Conservation (phyloP, 78 protist genomes). For the Cavenderia fasciculata region DNA sequence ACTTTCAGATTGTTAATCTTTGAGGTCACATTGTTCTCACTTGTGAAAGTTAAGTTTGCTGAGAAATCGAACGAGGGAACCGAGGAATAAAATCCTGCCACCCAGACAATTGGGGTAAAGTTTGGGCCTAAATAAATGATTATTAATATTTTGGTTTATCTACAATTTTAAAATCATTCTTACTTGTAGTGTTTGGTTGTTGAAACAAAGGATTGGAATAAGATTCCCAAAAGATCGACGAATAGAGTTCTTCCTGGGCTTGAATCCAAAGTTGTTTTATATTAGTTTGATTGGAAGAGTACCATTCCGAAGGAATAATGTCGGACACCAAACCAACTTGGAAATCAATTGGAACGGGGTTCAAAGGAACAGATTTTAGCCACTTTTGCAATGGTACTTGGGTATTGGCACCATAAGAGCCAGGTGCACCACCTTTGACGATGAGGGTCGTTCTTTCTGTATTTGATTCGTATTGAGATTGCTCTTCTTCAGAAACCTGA, state of each 20-base stretch:
- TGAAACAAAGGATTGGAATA: not conserved
- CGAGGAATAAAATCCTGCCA: not conserved
- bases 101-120: not conserved
- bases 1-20: no score
- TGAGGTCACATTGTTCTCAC: no score
- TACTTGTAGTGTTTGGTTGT: not conserved
- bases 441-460: not conserved
- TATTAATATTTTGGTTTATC: not conserved
- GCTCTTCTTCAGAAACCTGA: not conserved
- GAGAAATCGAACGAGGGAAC: not conserved
- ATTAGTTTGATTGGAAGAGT: not conserved
- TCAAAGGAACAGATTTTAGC: not conserved
- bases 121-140: not conserved
- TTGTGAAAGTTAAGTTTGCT: no score
- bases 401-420: not conserved
- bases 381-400: not conserved
- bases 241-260: not conserved
- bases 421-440: conserved; percentile 28
- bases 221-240: not conserved
- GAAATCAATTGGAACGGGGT: conserved; percentile 24
- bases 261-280: not conserved
- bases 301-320: conserved; percentile 6
- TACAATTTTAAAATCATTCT: not conserved
- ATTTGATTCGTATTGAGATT: not conserved
- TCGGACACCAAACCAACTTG: conserved; percentile 1